Evolutionary conservation across 2,329 filamentous ascomycete species (phyloP), one percentile per base, ranked within the genome.

Genomic region (Leptographium galeiforme): DNA sequence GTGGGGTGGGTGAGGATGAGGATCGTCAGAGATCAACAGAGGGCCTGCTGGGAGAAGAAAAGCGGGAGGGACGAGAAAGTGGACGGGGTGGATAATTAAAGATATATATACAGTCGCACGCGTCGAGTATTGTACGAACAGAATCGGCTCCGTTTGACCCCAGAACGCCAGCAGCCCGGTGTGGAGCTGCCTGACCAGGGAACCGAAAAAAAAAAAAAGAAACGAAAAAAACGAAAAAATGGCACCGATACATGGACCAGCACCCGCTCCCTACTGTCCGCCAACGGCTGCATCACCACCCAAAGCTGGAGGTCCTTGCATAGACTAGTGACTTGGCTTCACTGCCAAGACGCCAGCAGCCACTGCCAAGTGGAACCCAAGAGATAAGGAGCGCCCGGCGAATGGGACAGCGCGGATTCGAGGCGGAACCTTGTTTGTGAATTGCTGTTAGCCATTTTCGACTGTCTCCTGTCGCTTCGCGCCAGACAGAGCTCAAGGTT

Each of bases 331-430:
- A 46, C 38, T 53, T 53, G 51, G 51, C 49, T 38, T 50, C 30
- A 33, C 39, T 54, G 57, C 57, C 57, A 58, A 58, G 57, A 39
- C 57, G 53, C 55, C 53, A 53, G 44, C 36, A 40, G 51, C 51
- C 50, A 55, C 38, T n/a, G 33, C 55, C 38, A 55, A 53, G 55
- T 57, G 55, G 57, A 53, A 47, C 54, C 34, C 33, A 41, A 57
- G 16, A 57, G 57, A 58, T 58, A 58, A 58, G 57, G 14, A 44
- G 39, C 10, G 36, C 36, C 30, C 25, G 47, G 53, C 55, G 52
- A 57, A 57, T 56, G 51, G 53, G 55, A 56, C 52, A 41, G 47
- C 56, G 52, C 43, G 52, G 44, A 51, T 50, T 46, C 52, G 19
- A 12, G 16, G 45, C 19, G 46, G 44, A 19, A 25, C 41, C 34